These are phyloP conservation scores for Metschnikowia peoriensis DNA, from an alignment of 805 yeast genomes.

Conservation along the genomic window DNA sequence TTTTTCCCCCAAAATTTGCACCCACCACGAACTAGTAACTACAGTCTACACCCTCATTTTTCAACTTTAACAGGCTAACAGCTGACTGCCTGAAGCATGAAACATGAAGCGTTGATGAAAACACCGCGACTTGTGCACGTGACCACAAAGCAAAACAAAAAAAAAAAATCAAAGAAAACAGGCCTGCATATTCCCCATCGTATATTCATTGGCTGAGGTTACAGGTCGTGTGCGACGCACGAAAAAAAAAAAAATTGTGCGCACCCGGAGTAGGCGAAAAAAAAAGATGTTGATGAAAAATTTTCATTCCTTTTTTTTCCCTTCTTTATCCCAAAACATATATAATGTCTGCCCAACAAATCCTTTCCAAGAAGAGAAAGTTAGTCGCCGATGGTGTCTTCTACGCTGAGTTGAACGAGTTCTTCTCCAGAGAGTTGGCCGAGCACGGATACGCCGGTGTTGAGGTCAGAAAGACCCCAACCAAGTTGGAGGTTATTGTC, in stretches of 20 bases:
- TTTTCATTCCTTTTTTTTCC: constrained; percentile 2
- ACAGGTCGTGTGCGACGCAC: constrained; percentile 6
- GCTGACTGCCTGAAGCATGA: no score
- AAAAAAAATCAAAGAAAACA: no score
- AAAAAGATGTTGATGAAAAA: constrained; percentile 1
- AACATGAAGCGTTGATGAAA: no score
- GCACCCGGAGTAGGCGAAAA: neutral
- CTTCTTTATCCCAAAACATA: constrained; percentile 6
- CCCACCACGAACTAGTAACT: no score
- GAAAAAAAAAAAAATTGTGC: constrained; percentile 5
- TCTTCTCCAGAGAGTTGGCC: constrained; percentile 99
- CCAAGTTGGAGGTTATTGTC: constrained; percentile 97
- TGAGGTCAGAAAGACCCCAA: constrained; percentile 97
- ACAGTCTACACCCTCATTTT: no score
- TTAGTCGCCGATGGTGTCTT: constrained; percentile 99
- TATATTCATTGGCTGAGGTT: no score
- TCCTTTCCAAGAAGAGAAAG: constrained; percentile 95
- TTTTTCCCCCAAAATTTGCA: no score
- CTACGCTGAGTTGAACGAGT: constrained; percentile 99
- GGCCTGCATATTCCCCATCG: no score
- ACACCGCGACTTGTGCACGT: no score
- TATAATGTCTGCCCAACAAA: constrained; percentile 37
- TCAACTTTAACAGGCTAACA: no score
- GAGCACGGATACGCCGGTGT: constrained; percentile 99
- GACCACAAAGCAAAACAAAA: no score